These are phyloP conservation scores for Nyctanthes arbortristis DNA, from an alignment of 257 asterid species.

Conservation along the genomic window DNA sequence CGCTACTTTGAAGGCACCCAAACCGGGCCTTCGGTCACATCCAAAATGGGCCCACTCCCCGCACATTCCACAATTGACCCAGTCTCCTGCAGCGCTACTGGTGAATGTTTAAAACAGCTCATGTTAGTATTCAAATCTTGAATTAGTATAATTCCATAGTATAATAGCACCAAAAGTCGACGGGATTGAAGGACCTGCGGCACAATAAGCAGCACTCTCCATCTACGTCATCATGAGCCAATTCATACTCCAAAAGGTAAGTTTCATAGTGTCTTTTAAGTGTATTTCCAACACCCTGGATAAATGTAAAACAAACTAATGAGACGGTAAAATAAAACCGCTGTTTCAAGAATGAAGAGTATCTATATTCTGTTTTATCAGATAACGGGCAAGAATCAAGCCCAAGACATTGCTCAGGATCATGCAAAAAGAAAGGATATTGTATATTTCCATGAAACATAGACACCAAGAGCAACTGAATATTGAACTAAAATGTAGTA, in stretches of 20 bases:
- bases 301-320: conserved; percentile 7
- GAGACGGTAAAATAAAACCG: neutral
- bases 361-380: neutral
- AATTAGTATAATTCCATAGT: neutral
- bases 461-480: neutral
- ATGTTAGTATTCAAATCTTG: conserved; percentile 32
- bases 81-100: conserved; percentile 99
- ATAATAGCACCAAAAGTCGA: neutral
- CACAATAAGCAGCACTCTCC: conserved; percentile 99
- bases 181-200: conserved; percentile 60
- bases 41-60: conserved; percentile 99
- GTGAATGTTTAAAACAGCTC: conserved; percentile 18
- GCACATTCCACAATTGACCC: conserved; percentile 98
- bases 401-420: neutral
- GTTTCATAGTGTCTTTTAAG: conserved; percentile 97
- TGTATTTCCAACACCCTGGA: conserved; percentile 97
- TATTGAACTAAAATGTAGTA: neutral
- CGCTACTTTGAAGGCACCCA: conserved; percentile 93
- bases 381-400: neutral
- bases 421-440: neutral
- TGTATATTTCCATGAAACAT: neutral
- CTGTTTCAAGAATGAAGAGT: neutral
- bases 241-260: conserved; percentile 91
- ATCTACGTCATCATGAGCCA: conserved; percentile 98
- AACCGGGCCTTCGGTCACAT: conserved; percentile 92